Conservation (phyloP, 306 rosid species). For the Datisca glomerata region DNA sequence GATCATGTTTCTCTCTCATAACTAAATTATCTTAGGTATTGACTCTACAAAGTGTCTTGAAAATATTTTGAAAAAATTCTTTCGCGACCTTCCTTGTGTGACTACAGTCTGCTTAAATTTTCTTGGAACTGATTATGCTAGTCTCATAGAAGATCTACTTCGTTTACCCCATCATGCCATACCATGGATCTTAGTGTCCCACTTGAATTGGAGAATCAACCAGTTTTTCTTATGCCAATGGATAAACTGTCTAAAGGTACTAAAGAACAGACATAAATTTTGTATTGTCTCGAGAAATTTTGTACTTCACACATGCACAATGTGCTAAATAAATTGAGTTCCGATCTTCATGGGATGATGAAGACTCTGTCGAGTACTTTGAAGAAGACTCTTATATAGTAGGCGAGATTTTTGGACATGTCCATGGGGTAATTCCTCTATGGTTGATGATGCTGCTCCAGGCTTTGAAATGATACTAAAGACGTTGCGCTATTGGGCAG, state of each 20-base stretch:
- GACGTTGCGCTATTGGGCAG: no score
- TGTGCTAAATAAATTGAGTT: slow-evolving; percentile 2
- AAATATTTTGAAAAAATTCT: slow-evolving; percentile 45
- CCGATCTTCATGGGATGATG: slow-evolving; percentile 23
- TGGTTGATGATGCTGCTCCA: slow-evolving; percentile 75
- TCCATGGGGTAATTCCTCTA: slow-evolving; percentile 82
- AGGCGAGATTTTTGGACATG: no score
- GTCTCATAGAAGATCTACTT: slow-evolving; percentile 48
- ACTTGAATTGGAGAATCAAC: slow-evolving; percentile 51
- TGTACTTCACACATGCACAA: background rate
- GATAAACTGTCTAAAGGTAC: slow-evolving; percentile 57
- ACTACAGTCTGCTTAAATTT: slow-evolving; percentile 55
- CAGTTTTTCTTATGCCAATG: slow-evolving; percentile 59
- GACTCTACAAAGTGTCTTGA: slow-evolving; percentile 43
- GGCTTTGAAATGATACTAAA: slow-evolving; percentile 63
- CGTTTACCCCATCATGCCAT: slow-evolving; percentile 25
- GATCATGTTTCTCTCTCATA: no score
- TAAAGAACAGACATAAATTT: slow-evolving; percentile 1
- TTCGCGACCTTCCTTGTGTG: slow-evolving; percentile 53
- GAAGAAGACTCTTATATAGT: no score
- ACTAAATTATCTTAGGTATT: no score
- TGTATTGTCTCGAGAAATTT: slow-evolving; percentile 1
- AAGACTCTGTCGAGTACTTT: no score
- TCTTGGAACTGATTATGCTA: slow-evolving; percentile 49
- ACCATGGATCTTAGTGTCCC: slow-evolving; percentile 78